A percentile compares a stretch with the other conserved stretches of the same genome.
These are phyloP conservation scores for Krasilnikovozyma curviuscula DNA, from an alignment of 768 basidiomycete genomes.

Conservation along the genomic window DNA sequence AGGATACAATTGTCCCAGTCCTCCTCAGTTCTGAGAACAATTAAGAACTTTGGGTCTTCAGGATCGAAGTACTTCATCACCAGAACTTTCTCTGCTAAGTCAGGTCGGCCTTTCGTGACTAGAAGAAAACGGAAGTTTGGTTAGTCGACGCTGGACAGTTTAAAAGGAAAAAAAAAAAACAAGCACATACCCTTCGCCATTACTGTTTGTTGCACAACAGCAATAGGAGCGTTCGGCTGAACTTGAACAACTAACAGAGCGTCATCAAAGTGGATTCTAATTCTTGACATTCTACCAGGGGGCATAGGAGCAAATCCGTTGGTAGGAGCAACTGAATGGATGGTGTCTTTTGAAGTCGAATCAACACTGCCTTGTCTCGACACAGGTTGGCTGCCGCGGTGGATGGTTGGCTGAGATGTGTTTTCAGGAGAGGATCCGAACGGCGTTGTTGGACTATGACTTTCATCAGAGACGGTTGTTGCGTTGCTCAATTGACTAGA, in stretches of 20 bases:
- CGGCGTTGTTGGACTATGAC: conserved; percentile 1
- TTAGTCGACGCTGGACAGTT: neutral
- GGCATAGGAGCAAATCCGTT: neutral
- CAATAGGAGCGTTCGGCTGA: neutral
- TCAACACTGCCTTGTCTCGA: conserved; percentile 7
- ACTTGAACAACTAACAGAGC: conserved; percentile 2
- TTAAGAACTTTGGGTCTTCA: neutral
- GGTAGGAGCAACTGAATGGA: neutral
- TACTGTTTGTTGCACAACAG: conserved; percentile 1
- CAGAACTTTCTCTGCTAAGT: neutral
- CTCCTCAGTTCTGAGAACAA: neutral
- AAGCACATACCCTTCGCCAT: conserved; percentile 4
- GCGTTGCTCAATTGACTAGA: neutral
- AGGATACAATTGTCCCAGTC: conserved; percentile 6
- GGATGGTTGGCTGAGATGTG: neutral
- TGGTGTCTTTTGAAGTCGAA: too few species aligned
- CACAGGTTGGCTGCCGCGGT: neutral
- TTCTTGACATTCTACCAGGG: neutral
- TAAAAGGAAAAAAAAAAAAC: neutral
- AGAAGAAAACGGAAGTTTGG: neutral
- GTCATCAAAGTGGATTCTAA: conserved; percentile 10
- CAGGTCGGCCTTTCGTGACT: conserved; percentile 6
- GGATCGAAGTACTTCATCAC: conserved; percentile 8
- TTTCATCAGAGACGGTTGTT: conserved; percentile 4
- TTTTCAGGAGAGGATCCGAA: neutral